Evolutionary conservation across 2,329 filamentous ascomycete species (phyloP).

Genomic region (Epichloe festucae): DNA sequence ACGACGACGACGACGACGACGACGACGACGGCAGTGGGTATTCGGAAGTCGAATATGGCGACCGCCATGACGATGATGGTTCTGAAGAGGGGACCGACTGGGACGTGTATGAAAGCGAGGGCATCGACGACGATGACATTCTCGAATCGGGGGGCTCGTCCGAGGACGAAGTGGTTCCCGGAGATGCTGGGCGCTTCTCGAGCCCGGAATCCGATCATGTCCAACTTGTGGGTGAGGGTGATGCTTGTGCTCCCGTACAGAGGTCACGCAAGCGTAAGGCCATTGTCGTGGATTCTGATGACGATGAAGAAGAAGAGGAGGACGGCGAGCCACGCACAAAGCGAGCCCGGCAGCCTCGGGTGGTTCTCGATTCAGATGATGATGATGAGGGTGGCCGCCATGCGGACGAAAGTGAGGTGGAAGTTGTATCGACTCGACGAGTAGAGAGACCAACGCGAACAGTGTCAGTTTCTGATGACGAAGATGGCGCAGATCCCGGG

Average conservation of each 20-base stretch:
- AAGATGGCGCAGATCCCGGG: slow-evolving; percentile 1
- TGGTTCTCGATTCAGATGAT: slow-evolving; percentile 3
- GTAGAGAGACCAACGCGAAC: neutral
- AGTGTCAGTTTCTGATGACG: neutral
- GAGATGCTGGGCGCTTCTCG: slow-evolving; percentile 1
- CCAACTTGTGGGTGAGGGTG: slow-evolving; percentile 4
- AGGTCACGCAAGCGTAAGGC: slow-evolving; percentile 16
- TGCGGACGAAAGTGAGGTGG: neutral
- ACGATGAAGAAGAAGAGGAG: slow-evolving; percentile 16
- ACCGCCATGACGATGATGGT: slow-evolving; percentile 9
- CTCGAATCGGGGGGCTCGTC: slow-evolving; percentile 11
- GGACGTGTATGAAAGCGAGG: slow-evolving; percentile 26
- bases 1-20: slow-evolving; percentile 5
- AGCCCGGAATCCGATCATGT: slow-evolving; percentile 5
- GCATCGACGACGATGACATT: slow-evolving; percentile 24
- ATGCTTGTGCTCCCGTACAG: neutral
- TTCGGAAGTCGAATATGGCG: neutral
- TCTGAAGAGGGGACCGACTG: slow-evolving; percentile 7
- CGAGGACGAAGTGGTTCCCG: slow-evolving; percentile 8
- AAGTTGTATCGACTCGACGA: neutral
- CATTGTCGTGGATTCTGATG: slow-evolving; percentile 16
- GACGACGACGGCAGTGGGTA: slow-evolving; percentile 4
- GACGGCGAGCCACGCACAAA: slow-evolving; percentile 4
- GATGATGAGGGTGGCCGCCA: neutral
- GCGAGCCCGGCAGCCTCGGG: neutral